Conservation (phyloP, 2,329 filamentous ascomycete genomes). For the Arthrocladium fulminans region DNA sequence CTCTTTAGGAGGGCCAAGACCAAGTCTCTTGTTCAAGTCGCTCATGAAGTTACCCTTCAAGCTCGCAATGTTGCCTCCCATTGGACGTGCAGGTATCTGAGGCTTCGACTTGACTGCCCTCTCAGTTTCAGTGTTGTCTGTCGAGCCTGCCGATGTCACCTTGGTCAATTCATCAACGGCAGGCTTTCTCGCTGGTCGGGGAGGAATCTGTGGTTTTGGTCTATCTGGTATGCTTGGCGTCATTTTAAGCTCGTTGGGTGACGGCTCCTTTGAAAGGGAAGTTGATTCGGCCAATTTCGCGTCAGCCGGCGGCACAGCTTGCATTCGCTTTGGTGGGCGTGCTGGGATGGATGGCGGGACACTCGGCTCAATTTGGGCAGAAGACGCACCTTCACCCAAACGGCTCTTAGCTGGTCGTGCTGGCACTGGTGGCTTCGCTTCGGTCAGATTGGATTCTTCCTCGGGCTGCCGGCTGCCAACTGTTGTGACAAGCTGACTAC, state of each 20-base stretch:
- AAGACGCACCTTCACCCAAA: conserved; percentile 18
- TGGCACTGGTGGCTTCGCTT: conserved; percentile 26
- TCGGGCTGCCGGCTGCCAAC: conserved; percentile 49
- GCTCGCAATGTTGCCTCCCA: conserved; percentile 73
- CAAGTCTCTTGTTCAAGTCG: conserved; percentile 81
- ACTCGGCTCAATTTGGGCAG: conserved; percentile 19
- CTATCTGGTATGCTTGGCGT: conserved; percentile 47
- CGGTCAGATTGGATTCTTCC: conserved; percentile 33
- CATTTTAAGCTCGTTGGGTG: conserved; percentile 43
- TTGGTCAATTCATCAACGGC: conserved; percentile 30
- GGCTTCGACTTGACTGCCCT: conserved; percentile 64
- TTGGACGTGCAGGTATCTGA: conserved; percentile 68
- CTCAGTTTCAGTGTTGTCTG: conserved; percentile 26
- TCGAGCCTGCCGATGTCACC: conserved; percentile 33
- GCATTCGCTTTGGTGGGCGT: conserved; percentile 27
- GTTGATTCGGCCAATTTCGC: conserved; percentile 29
- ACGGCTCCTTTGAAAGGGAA: conserved; percentile 26
- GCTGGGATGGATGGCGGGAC: conserved; percentile 21
- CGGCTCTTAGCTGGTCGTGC: conserved; percentile 25
- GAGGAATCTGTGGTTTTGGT: conserved; percentile 59
- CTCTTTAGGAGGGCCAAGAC: conserved; percentile 76
- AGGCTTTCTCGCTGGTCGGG: conserved; percentile 50
- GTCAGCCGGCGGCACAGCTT: conserved; percentile 27
- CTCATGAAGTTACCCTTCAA: conserved; percentile 87
- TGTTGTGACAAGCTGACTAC: conserved; percentile 67